These are phyloP conservation scores for Penicillium psychrofluorescens DNA, from an alignment of 495 filamentous ascomycete species.

Conservation along the genomic window DNA sequence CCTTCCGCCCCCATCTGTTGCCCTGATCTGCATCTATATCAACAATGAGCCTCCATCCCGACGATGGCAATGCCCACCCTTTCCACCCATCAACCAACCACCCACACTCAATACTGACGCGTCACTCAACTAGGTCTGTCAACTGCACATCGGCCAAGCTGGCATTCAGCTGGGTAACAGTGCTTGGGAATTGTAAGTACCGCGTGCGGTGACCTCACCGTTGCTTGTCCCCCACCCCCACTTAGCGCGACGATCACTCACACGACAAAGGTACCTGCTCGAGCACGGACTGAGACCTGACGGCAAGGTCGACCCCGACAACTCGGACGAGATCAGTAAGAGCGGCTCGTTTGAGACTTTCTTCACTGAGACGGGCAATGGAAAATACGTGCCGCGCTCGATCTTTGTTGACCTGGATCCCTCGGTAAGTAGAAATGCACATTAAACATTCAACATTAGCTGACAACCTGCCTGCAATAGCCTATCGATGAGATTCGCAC, in stretches of 20 bases:
- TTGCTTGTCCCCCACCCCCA: constrained; percentile 9
- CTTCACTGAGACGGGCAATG: constrained; percentile 78
- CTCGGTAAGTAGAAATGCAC: constrained; percentile 43
- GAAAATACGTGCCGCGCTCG: constrained; percentile 86
- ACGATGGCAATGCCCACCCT: too few relatives aligned
- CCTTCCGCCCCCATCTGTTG: constrained; percentile 11
- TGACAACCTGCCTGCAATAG: constrained; percentile 13
- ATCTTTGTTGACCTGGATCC: constrained; percentile 88
- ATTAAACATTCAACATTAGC: constrained; percentile 5
- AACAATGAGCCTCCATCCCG: too few relatives aligned
- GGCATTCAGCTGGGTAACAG: constrained; percentile 89
- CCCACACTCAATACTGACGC: constrained; percentile 6
- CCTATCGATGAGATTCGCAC: constrained; percentile 90
- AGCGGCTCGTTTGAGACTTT: constrained; percentile 80
- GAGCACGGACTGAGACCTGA: constrained; percentile 82
- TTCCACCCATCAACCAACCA: neutral
- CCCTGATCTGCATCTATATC: neutral
- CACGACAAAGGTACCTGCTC: constrained; percentile 63
- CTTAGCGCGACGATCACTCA: neutral
- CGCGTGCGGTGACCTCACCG: constrained; percentile 27
- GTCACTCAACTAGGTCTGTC: constrained; percentile 55
- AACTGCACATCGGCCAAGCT: constrained; percentile 90
- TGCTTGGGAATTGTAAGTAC: constrained; percentile 86
- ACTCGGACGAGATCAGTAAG: constrained; percentile 49
- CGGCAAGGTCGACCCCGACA: constrained; percentile 59